Evolutionary conservation across 257 asterid species (phyloP).

Genomic region (Ilex aquifolium): DNA sequence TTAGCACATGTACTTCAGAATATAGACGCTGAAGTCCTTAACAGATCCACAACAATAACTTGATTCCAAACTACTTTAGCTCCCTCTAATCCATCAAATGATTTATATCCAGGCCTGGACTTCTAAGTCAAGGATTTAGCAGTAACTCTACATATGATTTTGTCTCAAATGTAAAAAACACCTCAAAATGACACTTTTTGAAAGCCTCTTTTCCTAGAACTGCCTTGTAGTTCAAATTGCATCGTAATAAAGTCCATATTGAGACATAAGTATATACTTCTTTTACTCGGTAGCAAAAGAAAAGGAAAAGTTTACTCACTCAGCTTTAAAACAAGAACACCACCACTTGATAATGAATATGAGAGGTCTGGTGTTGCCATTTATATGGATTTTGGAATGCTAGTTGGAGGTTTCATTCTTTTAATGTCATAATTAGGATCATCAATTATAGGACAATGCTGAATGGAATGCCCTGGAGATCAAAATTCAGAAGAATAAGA

Average conservation of each 20-base stretch:
- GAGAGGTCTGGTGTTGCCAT: slow-evolving; percentile 95
- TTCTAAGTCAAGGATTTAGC: slow-evolving; percentile 35
- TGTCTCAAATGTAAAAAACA: too few species aligned
- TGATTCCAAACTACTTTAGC: slow-evolving; percentile 97
- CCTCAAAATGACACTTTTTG: slow-evolving; percentile 36
- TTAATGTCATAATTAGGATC: slow-evolving; percentile 86
- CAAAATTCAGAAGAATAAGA: too few species aligned
- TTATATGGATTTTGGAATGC: slow-evolving; percentile 95
- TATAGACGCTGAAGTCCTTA: slow-evolving; percentile 73
- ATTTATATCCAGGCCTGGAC: slow-evolving; percentile 58
- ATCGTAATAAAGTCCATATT: slow-evolving; percentile 6
- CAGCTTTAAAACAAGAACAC: slow-evolving; percentile 78
- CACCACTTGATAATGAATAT: slow-evolving; percentile 91
- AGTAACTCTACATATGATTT: background rate
- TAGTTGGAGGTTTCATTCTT: slow-evolving; percentile 94
- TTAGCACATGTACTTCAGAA: slow-evolving; percentile 90
- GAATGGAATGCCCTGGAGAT: slow-evolving; percentile 83
- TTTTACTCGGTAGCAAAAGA: too few species aligned
- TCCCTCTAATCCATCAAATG: slow-evolving; percentile 91
- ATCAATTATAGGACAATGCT: slow-evolving; percentile 97
- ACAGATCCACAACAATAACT: slow-evolving; percentile 69
- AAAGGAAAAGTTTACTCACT: slow-evolving; percentile 88
- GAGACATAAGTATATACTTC: too few species aligned
- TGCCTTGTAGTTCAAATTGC: slow-evolving; percentile 77
- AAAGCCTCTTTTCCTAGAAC: slow-evolving; percentile 87